Base-by-base conservation (phyloP, 805 yeast genomes). In the Hagleromyces aurorensis region DNA sequence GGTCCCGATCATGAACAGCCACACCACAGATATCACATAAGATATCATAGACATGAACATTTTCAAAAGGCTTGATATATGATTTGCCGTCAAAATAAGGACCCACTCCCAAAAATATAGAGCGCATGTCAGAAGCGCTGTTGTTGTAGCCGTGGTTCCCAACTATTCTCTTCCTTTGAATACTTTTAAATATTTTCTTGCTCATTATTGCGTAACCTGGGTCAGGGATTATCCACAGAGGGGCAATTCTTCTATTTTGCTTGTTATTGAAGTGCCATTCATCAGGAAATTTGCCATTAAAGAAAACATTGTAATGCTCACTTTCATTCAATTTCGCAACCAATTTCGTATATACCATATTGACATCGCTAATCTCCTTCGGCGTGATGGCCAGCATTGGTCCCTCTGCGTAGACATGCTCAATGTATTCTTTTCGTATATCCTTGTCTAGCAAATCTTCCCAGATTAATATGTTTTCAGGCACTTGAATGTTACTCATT, bases 91-190 rank as follows among this genome's bases (percentile, higher is more conserved):
- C 48, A 54, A 87, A 86, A 46, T 68, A 81, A 0, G 96, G 96
- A 0, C 97, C 97, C 2, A 67, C 53, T 0, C 79, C 94, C 22
- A 84, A 44, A 51, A 89, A 87, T 7, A 83, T 44, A 0, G 94
- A 86, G 29, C 94, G 61, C 95, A 86, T 86, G 34, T 85, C 59
- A 5, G 78, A 68, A 37, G 78, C 84, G 0, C 78, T 67, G 46
- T 79, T 81, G 47, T 79, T 74, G 52, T 83, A 87, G 2, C 96
- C 96, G 55, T 84, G 94, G 1, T 80, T 80, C 6, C 95, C 96
- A 32, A 62, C 62, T 16, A 36, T 25, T 40, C 36, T 55, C 30
- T 19, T 49, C 42, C 13, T 34, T 25, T 26, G 45, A 34, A 14
- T 48, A 37, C 14, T 67, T 65, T 69, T 74, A 4, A 27, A 24